Base-by-base conservation (phyloP, 768 basidiomycete species). In the Kondoa malvinella region DNA sequence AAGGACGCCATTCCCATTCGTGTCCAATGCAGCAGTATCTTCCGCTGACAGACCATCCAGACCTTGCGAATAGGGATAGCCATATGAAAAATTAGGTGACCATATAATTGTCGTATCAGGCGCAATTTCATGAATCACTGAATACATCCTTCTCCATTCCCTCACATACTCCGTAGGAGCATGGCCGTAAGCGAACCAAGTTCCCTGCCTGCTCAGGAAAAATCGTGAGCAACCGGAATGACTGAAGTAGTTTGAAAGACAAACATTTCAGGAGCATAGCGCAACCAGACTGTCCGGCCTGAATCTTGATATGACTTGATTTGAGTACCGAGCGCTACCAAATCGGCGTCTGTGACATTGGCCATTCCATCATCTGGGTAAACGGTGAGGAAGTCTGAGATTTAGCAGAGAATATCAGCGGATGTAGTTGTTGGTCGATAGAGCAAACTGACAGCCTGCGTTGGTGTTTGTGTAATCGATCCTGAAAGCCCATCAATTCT, bases 261-360 rank as follows among this genome's bases (percentile, higher is more conserved):
- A n/a, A n/a, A n/a, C n/a, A 76, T 75, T 62, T 76, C 75, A 21
- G 75, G 74, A 27, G 74, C 74, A 66, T 71, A 76, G 27, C 75
- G 72, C 1, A 76, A 66, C 71, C 71, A 76, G 56, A 73, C 71
- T 34, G 71, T 72, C 21, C 74, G 68, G 26, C 69, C 69, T 27
- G 59, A 57, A 2, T 27, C 67, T 57, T 67, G 32, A 40, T 67
- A 67, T 25, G 33, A 57, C 56, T 56, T 63, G 64, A 74, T 68
- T 66, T 76, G 75, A 15, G 69, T 50, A 32, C 66, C 75, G 56
- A 76, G 70, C 25, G 68, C 64, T 21, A 68, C 69, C n/a, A 75
- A 64, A 66, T 75, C 74, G 21, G 63, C 62, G 61, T 70, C 68
- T 3, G 71, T 70, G 15, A 76, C 69, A 33, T 67, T 67, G 4